A percentile compares a stretch with the other conserved stretches of the same genome.
Conservation (phyloP, 352 stramenopile species). For the Phytophthora uliginosa region DNA sequence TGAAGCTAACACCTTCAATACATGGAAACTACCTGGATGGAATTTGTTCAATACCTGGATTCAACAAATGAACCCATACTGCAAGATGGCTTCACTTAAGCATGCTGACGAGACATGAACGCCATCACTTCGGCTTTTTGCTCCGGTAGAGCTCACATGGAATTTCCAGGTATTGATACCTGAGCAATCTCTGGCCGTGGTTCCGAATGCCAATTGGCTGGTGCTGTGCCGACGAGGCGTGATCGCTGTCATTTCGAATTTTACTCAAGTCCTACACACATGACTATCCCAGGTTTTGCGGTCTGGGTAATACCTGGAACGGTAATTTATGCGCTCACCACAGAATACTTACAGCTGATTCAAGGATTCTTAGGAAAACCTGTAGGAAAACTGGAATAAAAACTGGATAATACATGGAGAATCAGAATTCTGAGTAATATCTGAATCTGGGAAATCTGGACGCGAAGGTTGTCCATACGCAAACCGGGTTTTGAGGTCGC, state of each 20-base stretch:
- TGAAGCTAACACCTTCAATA: constrained; percentile 7
- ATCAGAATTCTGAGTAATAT: no score
- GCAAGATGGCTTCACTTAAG: no score
- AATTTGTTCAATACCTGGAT: not conserved
- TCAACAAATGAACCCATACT: not conserved
- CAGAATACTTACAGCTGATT: constrained; percentile 6
- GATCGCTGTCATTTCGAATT: not conserved
- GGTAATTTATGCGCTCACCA: no score
- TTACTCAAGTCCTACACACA: not conserved
- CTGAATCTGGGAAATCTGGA: no score
- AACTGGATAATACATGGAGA: no score
- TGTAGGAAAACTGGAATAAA: not conserved
- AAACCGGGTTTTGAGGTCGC: no score
- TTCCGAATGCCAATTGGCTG: no score
- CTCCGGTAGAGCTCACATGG: constrained; percentile 6
- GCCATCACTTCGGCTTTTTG: not conserved
- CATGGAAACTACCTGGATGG: constrained; percentile 5
- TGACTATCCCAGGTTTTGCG: no score
- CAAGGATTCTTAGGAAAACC: not conserved
- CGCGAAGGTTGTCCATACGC: no score
- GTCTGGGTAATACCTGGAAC: no score
- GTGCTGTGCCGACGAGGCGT: no score
- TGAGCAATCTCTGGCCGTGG: constrained; percentile 4
- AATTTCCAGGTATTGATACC: constrained; percentile 1
- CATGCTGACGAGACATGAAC: not conserved